Base-by-base conservation (phyloP, 208 protist genomes). In the Leishmania gerbilli region DNA sequence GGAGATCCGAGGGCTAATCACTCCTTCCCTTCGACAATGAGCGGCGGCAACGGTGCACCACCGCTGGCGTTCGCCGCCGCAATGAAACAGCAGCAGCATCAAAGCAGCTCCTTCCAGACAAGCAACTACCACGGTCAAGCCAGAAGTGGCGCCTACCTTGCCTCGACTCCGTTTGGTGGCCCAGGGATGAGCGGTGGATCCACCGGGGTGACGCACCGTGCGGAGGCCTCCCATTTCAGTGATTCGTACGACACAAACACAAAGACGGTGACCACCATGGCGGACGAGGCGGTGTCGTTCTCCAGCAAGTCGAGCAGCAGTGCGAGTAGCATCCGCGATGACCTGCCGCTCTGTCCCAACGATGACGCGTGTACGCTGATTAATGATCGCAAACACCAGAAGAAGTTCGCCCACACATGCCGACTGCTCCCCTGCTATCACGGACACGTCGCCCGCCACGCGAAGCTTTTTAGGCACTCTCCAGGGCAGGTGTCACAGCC, bases 351-450 rank as follows among this genome's bases (percentile, higher is more conserved):
- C 1, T 97, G 94, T 79, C 90, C 92, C 2, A 89, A 93, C 37
- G 94, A 97, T 77, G 90, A 87, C 71, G 71, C 86, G 8, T 97
- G 94, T 76, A 83, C 89, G 5, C 34, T 86, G 7, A 95, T 97
- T 74, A 97, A 97, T 76, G 91, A 96, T 79, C 87, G 90, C 49
- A 92, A 93, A 64, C 94, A 97, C 80, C 94, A 97, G 80, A 83
- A 89, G 65, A 92, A 90, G 82, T 96, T 86, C 77, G 90, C 91
- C 9, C 94, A 97, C 86, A 97, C 94, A 15, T 97, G 94, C 75
- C 94, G 94, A 3, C 81, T 97, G 6, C 95, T 93, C 62, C 94
- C 94, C 0, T 97, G 94, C 77, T 97, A 96, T 80, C 94, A 97
- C 77, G 90, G 89, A 42, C 91, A 95, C 78, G 83, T 97, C 55